These are phyloP conservation scores for Citrus maxima DNA, from an alignment of 345 rosid species.

Conservation along the genomic window DNA sequence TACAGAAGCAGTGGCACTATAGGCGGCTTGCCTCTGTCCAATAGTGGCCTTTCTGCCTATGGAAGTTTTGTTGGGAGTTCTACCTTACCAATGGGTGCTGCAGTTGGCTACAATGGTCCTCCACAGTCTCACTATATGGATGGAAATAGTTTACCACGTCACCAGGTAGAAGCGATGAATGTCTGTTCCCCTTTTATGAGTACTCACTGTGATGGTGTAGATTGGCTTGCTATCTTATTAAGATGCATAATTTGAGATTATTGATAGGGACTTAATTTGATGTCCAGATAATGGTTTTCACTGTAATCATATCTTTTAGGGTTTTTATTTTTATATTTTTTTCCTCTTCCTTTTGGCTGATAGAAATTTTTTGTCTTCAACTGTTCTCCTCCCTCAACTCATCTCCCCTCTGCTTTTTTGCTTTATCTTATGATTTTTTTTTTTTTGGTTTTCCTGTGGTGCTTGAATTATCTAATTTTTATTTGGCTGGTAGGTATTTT, in stretches of 20 bases:
- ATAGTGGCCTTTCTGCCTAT: constrained; percentile 19
- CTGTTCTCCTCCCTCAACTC: neutral
- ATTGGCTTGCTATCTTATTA: neutral
- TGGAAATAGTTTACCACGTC: constrained; percentile 18
- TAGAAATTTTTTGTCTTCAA: neutral
- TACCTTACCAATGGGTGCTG: constrained; percentile 7
- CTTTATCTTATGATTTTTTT: neutral
- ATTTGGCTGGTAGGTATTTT: too few relatives aligned
- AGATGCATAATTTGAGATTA: constrained; percentile 1
- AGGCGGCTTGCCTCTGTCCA: constrained; percentile 21
- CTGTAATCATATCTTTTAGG: neutral
- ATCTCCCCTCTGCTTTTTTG: neutral
- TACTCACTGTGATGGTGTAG: neutral
- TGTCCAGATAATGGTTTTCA: neutral
- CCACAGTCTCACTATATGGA: constrained; percentile 15
- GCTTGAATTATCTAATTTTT: too few relatives aligned
- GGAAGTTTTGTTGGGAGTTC: constrained; percentile 25
- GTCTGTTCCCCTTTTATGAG: neutral
- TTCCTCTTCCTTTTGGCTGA: neutral
- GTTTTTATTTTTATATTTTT: neutral
- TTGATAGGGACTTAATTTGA: neutral
- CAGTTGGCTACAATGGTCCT: constrained; percentile 22
- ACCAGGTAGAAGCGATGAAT: constrained; percentile 27
- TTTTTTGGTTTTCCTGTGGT: too few relatives aligned
- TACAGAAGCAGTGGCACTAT: constrained; percentile 9